Conservation (phyloP, 2,329 filamentous ascomycete genomes). For the Pseudogymnoascus sp. region DNA sequence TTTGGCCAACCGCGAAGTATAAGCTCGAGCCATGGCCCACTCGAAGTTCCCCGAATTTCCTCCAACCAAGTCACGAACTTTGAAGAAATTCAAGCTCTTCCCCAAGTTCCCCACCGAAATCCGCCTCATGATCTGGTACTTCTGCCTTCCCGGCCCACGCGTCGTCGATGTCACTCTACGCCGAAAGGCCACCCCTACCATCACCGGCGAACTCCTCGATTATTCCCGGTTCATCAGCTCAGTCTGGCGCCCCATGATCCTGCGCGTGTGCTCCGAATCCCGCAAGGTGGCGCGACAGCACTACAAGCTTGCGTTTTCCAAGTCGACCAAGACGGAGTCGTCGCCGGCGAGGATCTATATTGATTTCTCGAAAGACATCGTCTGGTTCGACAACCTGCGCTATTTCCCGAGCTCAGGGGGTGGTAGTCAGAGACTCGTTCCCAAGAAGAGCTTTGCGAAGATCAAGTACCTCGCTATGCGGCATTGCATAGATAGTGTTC, state of each 20-base stretch:
- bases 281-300: not conserved
- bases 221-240: not conserved
- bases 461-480: not conserved
- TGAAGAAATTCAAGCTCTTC: conserved; percentile 11
- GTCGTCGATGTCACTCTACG: conserved; percentile 23
- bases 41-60: not conserved
- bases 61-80: not conserved
- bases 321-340: not conserved
- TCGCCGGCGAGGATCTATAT: not conserved
- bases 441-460: not conserved
- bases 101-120: conserved; percentile 16
- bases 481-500: not conserved
- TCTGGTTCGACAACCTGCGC: not conserved
- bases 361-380: not conserved
- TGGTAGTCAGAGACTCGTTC: not conserved
- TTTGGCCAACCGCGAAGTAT: too few relatives aligned
- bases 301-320: not conserved
- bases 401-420: not conserved
- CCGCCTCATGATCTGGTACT: conserved; percentile 34
- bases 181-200: not conserved
- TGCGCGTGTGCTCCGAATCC: not conserved
- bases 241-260: not conserved
- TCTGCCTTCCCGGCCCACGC: conserved; percentile 38
- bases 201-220: not conserved
- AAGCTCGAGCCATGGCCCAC: not conserved